Evolutionary conservation across 345 rosid genomes (phyloP).

Genomic region (Eucalyptus sp.): DNA sequence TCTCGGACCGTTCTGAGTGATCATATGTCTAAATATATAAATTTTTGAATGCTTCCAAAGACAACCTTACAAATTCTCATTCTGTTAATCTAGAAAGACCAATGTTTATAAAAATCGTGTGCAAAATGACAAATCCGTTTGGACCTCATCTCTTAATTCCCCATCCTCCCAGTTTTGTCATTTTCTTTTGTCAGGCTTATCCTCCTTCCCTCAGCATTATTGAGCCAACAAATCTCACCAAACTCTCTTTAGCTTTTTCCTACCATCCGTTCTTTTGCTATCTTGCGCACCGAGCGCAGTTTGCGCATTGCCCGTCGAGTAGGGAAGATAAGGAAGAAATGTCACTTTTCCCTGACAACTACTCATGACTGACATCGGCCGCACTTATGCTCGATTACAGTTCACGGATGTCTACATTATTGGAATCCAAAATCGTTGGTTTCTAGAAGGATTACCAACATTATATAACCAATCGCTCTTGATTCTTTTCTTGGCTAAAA

Average conservation of each 20-base stretch:
- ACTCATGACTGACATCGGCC: background rate
- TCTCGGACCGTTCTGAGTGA: background rate
- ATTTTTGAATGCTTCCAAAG: background rate
- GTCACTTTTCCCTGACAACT: background rate
- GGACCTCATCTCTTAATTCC: background rate
- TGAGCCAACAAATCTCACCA: slow-evolving; percentile 7
- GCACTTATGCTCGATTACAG: background rate
- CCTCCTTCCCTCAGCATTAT: background rate
- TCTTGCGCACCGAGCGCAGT: slow-evolving; percentile 1
- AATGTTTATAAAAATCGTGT: background rate
- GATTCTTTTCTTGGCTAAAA: background rate
- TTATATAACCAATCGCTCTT: background rate
- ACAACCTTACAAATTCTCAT: background rate
- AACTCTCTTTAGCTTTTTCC: slow-evolving; percentile 1
- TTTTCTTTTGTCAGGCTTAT: background rate
- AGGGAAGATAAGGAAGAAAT: background rate
- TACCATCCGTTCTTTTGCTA: slow-evolving; percentile 5
- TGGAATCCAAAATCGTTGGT: background rate
- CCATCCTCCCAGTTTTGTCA: background rate
- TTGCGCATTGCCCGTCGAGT: background rate
- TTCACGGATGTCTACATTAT: background rate
- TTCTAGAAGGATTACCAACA: background rate
- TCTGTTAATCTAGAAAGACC: background rate
- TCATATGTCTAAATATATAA: background rate
- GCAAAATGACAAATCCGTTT: background rate